Evolutionary conservation across 305 asterid species (phyloP).

Genomic region (Solanum hybrid): DNA sequence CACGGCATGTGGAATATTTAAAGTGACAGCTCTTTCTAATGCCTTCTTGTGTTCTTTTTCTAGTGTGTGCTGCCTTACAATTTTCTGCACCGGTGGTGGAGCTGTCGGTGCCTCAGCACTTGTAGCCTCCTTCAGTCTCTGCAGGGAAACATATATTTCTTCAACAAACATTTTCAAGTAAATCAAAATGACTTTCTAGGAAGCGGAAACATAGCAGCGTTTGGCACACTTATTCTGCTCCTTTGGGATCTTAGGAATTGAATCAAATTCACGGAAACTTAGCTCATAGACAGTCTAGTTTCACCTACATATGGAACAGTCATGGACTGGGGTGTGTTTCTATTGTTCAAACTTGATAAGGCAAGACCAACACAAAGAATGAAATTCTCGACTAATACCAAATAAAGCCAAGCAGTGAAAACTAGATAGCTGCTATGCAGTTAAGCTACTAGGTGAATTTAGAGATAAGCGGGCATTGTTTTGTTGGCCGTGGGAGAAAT

Average conservation of each 20-base stretch:
- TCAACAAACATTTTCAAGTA: neutral
- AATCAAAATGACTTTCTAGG: neutral
- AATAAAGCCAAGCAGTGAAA: neutral
- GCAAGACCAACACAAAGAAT: neutral
- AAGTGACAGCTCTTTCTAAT: conserved; percentile 72
- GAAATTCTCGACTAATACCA: neutral
- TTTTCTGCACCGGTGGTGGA: conserved; percentile 57
- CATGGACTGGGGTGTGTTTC: neutral
- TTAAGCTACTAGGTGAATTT: neutral
- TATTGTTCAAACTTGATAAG: neutral
- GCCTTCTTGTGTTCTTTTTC: conserved; percentile 93
- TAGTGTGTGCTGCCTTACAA: conserved; percentile 49
- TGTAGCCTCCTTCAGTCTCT: conserved; percentile 43
- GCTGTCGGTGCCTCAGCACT: conserved; percentile 31
- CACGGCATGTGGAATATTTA: conserved; percentile 81
- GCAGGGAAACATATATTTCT: conserved; percentile 2
- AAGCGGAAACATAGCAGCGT: neutral
- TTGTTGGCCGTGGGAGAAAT: neutral
- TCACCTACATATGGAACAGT: neutral
- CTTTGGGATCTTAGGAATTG: neutral
- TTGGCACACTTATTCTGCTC: neutral
- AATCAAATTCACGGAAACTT: neutral
- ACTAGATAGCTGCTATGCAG: neutral
- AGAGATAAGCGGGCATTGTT: neutral
- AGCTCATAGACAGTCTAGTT: neutral